phyloP scores from a whole-genome alignment of 176 grass and related monocot genomes.

The Puccinellia tenuiflora region DNA sequence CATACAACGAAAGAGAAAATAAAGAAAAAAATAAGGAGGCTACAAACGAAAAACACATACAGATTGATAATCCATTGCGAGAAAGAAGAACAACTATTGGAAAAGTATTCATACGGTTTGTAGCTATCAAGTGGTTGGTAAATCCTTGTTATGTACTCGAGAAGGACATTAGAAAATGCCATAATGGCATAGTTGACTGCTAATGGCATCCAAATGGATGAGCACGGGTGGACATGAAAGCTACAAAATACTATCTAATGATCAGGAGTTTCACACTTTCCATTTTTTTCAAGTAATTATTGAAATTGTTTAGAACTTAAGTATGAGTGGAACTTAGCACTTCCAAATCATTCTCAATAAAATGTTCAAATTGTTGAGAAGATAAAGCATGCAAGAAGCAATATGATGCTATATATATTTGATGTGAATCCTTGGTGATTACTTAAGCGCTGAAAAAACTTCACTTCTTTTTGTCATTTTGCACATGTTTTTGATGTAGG shows the following conservation, averaged over 20 bases:
- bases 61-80: not conserved
- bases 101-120: not conserved
- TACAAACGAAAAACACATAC: not conserved
- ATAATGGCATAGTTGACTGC: constrained; percentile 23
- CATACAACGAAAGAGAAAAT: too few species aligned
- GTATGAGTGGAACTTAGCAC: too few species aligned
- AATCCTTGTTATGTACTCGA: constrained; percentile 16
- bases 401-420: not conserved
- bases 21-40: too few species aligned
- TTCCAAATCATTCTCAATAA: too few species aligned
- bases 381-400: not conserved
- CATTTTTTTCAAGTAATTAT: not conserved
- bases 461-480: not conserved
- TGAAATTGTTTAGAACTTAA: not conserved
- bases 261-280: not conserved
- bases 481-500: not conserved
- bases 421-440: not conserved
- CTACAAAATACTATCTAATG: not conserved
- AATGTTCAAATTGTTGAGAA: not conserved
- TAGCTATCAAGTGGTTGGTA: constrained; percentile 23
- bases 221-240: not conserved
- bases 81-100: not conserved
- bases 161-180: constrained; percentile 2
- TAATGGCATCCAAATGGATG: not conserved
- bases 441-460: not conserved